These are phyloP conservation scores for Colletotrichum agaves DNA, from an alignment of 2,329 filamentous ascomycete genomes.

Conservation along the genomic window DNA sequence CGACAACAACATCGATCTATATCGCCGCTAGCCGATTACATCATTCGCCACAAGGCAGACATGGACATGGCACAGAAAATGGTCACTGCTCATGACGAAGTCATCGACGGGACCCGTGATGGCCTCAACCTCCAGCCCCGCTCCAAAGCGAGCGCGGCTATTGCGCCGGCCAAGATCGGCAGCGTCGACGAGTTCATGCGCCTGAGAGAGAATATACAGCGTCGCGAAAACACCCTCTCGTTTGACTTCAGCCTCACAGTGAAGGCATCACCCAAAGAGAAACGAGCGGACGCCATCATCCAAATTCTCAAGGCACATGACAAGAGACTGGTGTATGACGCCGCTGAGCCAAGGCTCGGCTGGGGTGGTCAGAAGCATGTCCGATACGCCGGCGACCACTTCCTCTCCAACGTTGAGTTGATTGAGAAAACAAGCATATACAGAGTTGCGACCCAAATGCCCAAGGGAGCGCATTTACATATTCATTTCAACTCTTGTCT, in stretches of 20 bases:
- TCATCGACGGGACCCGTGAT: conserved; percentile 16
- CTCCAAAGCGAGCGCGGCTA: conserved; percentile 7
- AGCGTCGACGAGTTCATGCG: conserved; percentile 45
- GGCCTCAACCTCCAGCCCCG: conserved; percentile 16
- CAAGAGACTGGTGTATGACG: conserved; percentile 48
- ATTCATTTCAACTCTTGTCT: conserved; percentile 84
- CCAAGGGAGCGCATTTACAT: conserved; percentile 79
- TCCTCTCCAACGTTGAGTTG: conserved; percentile 64
- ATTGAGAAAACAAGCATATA: conserved; percentile 68
- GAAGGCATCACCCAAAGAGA: conserved; percentile 49
- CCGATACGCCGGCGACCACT: conserved; percentile 65
- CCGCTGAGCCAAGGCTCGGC: conserved; percentile 47
- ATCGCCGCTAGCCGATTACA: conserved; percentile 1
- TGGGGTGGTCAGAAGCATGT: conserved; percentile 56
- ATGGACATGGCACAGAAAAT: conserved; percentile 26
- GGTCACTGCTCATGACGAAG: conserved; percentile 36
- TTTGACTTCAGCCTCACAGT: conserved; percentile 53
- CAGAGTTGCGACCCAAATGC: conserved; percentile 66
- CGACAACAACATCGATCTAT: conserved; percentile 5
- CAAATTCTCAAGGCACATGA: conserved; percentile 51
- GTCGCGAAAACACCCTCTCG: conserved; percentile 48
- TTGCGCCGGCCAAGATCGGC: neutral
- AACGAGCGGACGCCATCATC: conserved; percentile 53
- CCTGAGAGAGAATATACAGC: conserved; percentile 45
- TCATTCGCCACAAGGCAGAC: conserved; percentile 12